Percentiles rank a stretch among this genome's conserved stretches.
phyloP scores from a whole-genome alignment of 441 rosid species.

The Erysimum pusillum region DNA sequence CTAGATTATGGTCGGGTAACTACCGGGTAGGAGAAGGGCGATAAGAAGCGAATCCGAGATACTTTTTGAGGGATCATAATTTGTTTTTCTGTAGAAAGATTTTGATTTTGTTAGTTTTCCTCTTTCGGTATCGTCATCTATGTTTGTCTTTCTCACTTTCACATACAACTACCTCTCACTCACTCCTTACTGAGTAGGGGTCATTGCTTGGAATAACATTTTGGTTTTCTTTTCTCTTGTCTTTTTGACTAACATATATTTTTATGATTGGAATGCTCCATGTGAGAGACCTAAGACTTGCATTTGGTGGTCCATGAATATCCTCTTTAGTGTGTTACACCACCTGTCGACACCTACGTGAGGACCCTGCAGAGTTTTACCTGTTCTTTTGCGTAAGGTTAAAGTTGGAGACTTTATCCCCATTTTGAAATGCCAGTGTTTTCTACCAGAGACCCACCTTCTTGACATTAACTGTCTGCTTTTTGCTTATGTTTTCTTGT shows the following conservation, averaged over 20 bases:
- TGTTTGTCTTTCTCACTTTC: conserved; percentile 28
- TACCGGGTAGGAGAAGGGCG: background rate
- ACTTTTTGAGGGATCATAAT: background rate
- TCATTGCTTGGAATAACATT: conserved; percentile 24
- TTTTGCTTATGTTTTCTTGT: conserved; percentile 33
- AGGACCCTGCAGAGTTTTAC: conserved; percentile 37
- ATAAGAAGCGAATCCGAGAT: conserved; percentile 17
- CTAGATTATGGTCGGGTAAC: background rate
- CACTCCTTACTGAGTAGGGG: conserved; percentile 24
- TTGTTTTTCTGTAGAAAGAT: background rate
- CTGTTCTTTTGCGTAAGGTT: conserved; percentile 29
- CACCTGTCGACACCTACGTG: conserved; percentile 29
- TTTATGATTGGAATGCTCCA: conserved; percentile 33
- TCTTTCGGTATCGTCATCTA: conserved; percentile 11
- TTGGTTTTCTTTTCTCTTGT: background rate
- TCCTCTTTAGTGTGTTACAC: conserved; percentile 18
- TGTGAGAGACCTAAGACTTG: conserved; percentile 28
- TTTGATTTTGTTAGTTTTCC: conserved; percentile 7
- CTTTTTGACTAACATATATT: conserved; percentile 16
- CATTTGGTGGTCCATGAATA: conserved; percentile 39
- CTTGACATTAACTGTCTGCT: conserved; percentile 12
- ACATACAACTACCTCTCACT: conserved; percentile 4
- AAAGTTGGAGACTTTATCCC: conserved; percentile 27
- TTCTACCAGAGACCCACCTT: conserved; percentile 18
- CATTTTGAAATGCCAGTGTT: conserved; percentile 5